Base-by-base conservation (phyloP, 371 early-diverging fungal genomes). In the Polyrhizophydium stewartii region DNA sequence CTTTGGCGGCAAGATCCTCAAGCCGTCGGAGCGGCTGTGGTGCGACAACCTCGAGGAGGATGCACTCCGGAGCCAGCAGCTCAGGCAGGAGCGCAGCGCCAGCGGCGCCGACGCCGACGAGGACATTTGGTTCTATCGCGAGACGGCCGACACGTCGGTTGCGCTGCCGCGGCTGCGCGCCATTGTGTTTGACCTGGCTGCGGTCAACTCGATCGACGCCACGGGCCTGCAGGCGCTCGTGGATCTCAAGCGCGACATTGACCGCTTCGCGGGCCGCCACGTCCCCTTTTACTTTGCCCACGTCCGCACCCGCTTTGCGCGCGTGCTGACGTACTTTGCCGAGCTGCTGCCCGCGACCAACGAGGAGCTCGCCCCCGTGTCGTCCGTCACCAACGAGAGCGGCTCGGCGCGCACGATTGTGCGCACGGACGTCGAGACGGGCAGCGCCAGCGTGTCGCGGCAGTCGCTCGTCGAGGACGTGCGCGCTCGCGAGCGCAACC, bases 121-220 rank as follows among this genome's bases (percentile, higher is more conserved):
- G 56, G 58, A 27, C 38, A 67, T 68, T 19, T 65, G 71, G 71
- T 68, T 71, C 19, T 67, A 68, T 55, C 67, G 65, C 35, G 50
- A 65, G 32, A 70, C 67, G 10, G 64, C 69, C 28, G 68, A 73
- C n/a, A 61, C 66, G 56, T 55, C 30, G 46, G 69, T 28, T 66
- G 65, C 47, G 49, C 49, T 33, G 50, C 37, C 52, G 52, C 32
- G 22, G 12, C 71, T 91, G 17, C 76, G 83, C 6, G 87, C 92
- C 0, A 64, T 94, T 25, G 70, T 94, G 24, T 74, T 94, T n/a
- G 92, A 92, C 67, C 79, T 94, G 53, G 77, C 88, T 0, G 85
- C 85, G 16, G 92, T 92, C 17, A 87, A 88, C 56, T 74, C 79
- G 35, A 81, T 92, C 65, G 94, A 94, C 61, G 81, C 85, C 31